These are phyloP conservation scores for Antitrichia curtipendula DNA, from an alignment of 225 moss, liverwort and hornwort genomes.

Conservation along the genomic window DNA sequence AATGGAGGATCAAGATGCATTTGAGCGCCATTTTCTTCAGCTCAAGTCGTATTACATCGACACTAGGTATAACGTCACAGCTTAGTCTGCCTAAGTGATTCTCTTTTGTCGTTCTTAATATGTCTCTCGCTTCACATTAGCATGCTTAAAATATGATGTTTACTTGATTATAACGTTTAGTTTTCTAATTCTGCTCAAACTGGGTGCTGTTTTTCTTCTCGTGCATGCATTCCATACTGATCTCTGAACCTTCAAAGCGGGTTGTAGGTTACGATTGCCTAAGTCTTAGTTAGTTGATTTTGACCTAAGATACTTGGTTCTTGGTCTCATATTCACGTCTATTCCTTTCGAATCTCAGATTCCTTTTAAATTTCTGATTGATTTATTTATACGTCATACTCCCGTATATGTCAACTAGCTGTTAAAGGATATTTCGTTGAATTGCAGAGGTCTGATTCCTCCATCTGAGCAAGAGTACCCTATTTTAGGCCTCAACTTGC, in stretches of 20 bases:
- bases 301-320: neutral
- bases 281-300: neutral
- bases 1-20: slow-evolving; percentile 96
- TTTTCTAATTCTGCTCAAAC: neutral
- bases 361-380: neutral
- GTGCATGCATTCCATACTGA: neutral
- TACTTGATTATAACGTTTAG: neutral
- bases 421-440: neutral
- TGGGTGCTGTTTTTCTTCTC: neutral
- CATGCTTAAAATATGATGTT: neutral
- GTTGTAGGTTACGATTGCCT: neutral
- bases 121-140: neutral
- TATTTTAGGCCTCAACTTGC: slow-evolving; percentile 70
- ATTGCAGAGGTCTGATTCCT: slow-evolving; percentile 55
- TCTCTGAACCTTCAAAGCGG: neutral
- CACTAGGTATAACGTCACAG: slow-evolving; percentile 39
- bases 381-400: neutral
- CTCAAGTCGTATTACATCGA: slow-evolving; percentile 92
- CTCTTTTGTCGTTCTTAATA: neutral
- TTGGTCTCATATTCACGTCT: neutral
- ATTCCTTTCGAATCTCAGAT: neutral
- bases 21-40: slow-evolving; percentile 81
- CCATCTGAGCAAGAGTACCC: slow-evolving; percentile 67
- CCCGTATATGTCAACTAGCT: neutral
- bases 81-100: neutral